phyloP scores from a whole-genome alignment of 441 rosid species.

The Mallotus repandus region DNA sequence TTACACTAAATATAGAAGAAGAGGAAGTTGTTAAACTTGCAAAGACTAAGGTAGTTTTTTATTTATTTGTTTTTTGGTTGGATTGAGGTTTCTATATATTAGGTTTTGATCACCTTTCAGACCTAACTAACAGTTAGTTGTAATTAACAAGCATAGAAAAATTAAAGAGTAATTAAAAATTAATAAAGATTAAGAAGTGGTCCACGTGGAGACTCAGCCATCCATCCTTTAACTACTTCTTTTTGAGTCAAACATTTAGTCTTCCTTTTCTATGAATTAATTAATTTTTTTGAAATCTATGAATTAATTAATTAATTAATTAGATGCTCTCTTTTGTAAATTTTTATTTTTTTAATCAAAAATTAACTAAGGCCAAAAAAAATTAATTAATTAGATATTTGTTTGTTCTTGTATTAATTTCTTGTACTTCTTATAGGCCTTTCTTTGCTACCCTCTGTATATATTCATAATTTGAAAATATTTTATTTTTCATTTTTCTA shows the following conservation, averaged over 20 bases:
- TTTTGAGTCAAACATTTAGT: slow-evolving; percentile 24
- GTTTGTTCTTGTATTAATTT: too few relatives aligned
- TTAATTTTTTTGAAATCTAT: too few relatives aligned
- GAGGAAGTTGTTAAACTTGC: slow-evolving; percentile 22
- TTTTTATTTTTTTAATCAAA: too few relatives aligned
- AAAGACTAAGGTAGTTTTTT: background rate
- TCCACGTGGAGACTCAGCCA: slow-evolving; percentile 29
- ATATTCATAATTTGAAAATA: too few relatives aligned
- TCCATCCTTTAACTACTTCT: background rate
- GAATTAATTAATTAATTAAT: too few relatives aligned
- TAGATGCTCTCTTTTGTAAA: too few relatives aligned
- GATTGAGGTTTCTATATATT: background rate
- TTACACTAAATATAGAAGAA: background rate
- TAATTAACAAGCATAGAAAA: background rate
- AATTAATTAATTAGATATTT: too few relatives aligned
- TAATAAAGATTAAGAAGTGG: background rate
- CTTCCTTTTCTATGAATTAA: background rate
- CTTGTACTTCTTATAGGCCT: background rate
- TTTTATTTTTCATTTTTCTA: too few relatives aligned
- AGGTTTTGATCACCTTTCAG: slow-evolving; percentile 41
- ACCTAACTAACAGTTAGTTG: slow-evolving; percentile 37
- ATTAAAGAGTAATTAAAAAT: background rate
- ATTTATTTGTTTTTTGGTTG: background rate
- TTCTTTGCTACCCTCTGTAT: background rate
- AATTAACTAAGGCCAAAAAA: too few relatives aligned